These are phyloP conservation scores for Oryza officinalis DNA, from an alignment of 176 grass and related monocot species.

Conservation along the genomic window DNA sequence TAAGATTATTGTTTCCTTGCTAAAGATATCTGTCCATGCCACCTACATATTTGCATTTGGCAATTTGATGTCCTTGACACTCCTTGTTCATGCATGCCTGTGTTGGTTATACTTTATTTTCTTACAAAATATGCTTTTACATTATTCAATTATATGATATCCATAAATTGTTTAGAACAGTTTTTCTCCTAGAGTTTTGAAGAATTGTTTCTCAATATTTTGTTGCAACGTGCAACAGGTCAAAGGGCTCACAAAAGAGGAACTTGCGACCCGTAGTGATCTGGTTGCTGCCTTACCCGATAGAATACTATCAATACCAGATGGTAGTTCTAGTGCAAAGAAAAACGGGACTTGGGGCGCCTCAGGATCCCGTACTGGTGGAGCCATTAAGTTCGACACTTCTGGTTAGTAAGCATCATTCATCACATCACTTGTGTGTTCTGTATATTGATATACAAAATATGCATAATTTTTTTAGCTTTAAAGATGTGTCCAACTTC, in stretches of 20 bases:
- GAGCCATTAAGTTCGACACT: conserved; percentile 77
- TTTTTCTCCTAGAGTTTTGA: not conserved
- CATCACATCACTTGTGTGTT: not conserved
- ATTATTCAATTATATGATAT: not conserved
- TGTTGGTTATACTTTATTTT: not conserved
- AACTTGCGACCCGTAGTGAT: conserved; percentile 71
- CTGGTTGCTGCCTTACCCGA: conserved; percentile 79
- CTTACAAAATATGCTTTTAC: not conserved
- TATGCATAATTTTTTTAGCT: not conserved
- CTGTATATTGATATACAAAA: not conserved
- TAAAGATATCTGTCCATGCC: not conserved
- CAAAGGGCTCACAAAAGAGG: conserved; percentile 96
- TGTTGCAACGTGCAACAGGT: conserved; percentile 58
- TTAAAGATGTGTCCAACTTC: not conserved
- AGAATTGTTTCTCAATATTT: not conserved
- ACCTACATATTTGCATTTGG: not conserved
- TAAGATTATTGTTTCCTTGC: not conserved
- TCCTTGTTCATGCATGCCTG: not conserved
- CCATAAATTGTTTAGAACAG: not conserved
- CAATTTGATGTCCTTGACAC: not conserved
- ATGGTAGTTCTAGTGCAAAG: conserved; percentile 76
- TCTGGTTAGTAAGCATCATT: conserved; percentile 46
- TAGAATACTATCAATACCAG: conserved; percentile 91
- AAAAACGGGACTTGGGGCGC: conserved; percentile 71
- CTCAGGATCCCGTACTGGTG: conserved; percentile 70